Evolutionary conservation across 306 rosid genomes (phyloP).

Genomic region (Dicorynia guianensis): DNA sequence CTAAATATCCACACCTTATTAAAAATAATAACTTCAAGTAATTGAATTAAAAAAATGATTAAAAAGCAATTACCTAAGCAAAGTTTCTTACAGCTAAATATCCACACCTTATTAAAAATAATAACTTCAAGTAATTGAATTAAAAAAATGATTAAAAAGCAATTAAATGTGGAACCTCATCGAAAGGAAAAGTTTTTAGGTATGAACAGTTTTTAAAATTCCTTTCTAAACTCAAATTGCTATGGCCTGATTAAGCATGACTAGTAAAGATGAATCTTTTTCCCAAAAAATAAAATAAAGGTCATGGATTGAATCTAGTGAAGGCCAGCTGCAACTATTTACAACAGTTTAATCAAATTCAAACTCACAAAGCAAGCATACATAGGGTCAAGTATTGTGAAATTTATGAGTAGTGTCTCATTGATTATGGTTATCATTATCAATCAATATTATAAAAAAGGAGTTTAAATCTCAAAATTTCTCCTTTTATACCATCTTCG

Average conservation of each 20-base stretch:
- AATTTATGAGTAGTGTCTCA: too few relatives aligned
- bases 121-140: too few relatives aligned
- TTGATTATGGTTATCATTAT: too few relatives aligned
- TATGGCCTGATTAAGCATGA: background rate
- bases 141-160: too few relatives aligned
- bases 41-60: too few relatives aligned
- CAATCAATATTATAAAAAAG: too few relatives aligned
- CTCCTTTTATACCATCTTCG: too few relatives aligned
- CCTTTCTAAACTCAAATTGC: background rate
- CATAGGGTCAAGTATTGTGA: constrained; percentile 40
- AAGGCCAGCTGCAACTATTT: background rate
- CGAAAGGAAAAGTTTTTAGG: background rate
- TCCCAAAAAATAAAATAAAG: background rate
- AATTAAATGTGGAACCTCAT: background rate
- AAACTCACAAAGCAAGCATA: constrained; percentile 10
- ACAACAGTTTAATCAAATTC: constrained; percentile 6
- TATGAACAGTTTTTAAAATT: background rate
- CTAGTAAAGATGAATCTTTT: background rate
- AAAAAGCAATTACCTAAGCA: background rate
- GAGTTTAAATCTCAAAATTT: too few relatives aligned
- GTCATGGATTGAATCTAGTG: constrained; percentile 4
- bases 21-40: too few relatives aligned
- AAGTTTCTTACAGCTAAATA: too few relatives aligned
- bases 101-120: too few relatives aligned
- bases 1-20: too few relatives aligned